Conservation (phyloP, 164 flowering plant genomes). For the Liriodendron chinense region DNA sequence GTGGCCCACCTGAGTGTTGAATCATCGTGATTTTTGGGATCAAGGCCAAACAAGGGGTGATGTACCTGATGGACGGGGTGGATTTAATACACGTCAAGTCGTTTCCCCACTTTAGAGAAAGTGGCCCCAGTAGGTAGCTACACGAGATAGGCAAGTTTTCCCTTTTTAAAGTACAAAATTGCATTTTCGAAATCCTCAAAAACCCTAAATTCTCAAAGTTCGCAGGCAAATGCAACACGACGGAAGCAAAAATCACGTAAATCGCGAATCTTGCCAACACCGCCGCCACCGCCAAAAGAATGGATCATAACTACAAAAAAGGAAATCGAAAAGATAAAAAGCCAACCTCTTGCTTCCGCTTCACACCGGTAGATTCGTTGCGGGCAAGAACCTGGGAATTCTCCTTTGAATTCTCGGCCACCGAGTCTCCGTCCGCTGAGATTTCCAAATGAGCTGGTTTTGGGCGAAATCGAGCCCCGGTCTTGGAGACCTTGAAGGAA, state of each 20-base stretch:
- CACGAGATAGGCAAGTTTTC: too few species aligned
- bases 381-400: slow-evolving; percentile 14
- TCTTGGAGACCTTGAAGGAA: slow-evolving; percentile 72
- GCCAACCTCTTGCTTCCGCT: slow-evolving; percentile 25
- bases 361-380: slow-evolving; percentile 9
- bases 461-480: slow-evolving; percentile 56
- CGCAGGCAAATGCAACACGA: neutral
- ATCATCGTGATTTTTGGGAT: too few species aligned
- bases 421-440: slow-evolving; percentile 18
- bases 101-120: too few species aligned
- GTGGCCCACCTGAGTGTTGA: too few species aligned
- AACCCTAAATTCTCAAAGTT: neutral
- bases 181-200: neutral
- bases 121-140: too few species aligned
- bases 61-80: too few species aligned
- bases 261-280: neutral
- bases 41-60: too few species aligned
- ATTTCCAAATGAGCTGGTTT: slow-evolving; percentile 34
- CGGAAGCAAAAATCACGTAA: neutral
- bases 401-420: slow-evolving; percentile 21
- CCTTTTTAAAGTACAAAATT: too few species aligned
- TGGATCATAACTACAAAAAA: neutral
- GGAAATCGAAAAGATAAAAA: neutral
- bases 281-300: neutral
- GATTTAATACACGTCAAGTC: too few species aligned